Evolutionary conservation across 139 green algal genomes (phyloP).

Genomic region (Chlamydomonas sphaeroides): DNA sequence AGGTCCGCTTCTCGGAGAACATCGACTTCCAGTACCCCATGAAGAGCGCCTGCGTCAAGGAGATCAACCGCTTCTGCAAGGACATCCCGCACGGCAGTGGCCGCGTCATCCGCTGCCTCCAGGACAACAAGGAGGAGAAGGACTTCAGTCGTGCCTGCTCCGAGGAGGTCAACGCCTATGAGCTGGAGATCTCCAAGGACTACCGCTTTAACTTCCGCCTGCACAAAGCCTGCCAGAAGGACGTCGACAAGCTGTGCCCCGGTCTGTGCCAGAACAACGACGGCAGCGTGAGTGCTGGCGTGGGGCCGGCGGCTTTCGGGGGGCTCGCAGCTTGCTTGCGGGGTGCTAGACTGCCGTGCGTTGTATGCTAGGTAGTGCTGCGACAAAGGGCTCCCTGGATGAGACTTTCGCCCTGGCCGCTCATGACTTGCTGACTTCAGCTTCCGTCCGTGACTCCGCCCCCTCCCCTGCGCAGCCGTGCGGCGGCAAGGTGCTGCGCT

Average conservation of each 20-base stretch:
- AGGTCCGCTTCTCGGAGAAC: conserved; percentile 75
- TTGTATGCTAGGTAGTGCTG: too few relatives aligned
- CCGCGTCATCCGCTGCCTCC: conserved; percentile 70
- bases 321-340: background rate
- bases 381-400: too few relatives aligned
- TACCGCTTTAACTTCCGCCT: conserved; percentile 92
- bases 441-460: background rate
- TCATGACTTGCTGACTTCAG: background rate
- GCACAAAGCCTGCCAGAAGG: conserved; percentile 73
- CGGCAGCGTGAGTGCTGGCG: conserved; percentile 42
- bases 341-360: too few relatives aligned
- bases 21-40: conserved; percentile 88
- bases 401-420: too few relatives aligned
- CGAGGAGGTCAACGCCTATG: conserved; percentile 73
- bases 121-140: conserved; percentile 71
- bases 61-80: conserved; percentile 79
- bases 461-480: conserved; percentile 64
- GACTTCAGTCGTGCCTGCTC: conserved; percentile 80
- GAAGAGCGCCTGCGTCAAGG: conserved; percentile 76
- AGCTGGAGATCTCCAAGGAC: conserved; percentile 72
- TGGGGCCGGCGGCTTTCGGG: too few relatives aligned
- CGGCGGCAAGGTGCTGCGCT: conserved; percentile 82
- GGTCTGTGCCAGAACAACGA: conserved; percentile 59
- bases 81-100: conserved; percentile 79
- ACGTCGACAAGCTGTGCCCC: conserved; percentile 77